Base-by-base conservation (phyloP, 2,329 filamentous ascomycete genomes). In the Cladosporium colombiae region DNA sequence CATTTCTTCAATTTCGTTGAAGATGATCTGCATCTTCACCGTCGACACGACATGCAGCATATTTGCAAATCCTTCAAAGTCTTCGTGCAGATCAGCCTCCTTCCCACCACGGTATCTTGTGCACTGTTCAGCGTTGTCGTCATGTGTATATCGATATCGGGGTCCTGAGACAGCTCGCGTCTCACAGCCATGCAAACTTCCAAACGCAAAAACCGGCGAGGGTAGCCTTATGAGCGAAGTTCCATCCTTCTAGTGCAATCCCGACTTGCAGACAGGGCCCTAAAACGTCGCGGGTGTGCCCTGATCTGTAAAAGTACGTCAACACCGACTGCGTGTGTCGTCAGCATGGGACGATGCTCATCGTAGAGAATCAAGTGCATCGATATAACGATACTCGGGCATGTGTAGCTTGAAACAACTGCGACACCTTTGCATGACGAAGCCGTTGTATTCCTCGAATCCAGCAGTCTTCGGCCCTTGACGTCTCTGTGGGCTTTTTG, bases 111-210 rank as follows among this genome's bases (percentile, higher is more conserved):
- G 25, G 27, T 55, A 21, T 35, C 13, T 55, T 33, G 18, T 33
- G 52, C 52, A 55, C 52, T 55, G 52, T 33, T 33, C 27, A 33
- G 31, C 7, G 2, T 18, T 23, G 33, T 63, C 61, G 61, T 63
- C 61, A 63, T 46, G 21, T 3, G n/a, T 25, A 46, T 21, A 29
- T 21, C 1, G 18, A 23, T 5, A n/a, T 46, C 18, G 50, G 27
- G 31, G 5, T 31, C 18, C 18, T 56, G 61, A 55, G 35, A 56
- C 61, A 23, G 4, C 6, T n/a, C 7, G 21, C n/a, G 50, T 63
- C 37, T 63, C 61, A 56, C 16, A 33, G 23, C 35, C 61, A 56
- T 55, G 59, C 29, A 31, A 18, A 21, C 18, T 1, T 14, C 4
- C 52, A 8, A 21, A 33, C 6, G 52, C 5, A 33, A 55, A 13